Base-by-base conservation (phyloP, 2,329 filamentous ascomycete species). In the Diaporthe amygdali region DNA sequence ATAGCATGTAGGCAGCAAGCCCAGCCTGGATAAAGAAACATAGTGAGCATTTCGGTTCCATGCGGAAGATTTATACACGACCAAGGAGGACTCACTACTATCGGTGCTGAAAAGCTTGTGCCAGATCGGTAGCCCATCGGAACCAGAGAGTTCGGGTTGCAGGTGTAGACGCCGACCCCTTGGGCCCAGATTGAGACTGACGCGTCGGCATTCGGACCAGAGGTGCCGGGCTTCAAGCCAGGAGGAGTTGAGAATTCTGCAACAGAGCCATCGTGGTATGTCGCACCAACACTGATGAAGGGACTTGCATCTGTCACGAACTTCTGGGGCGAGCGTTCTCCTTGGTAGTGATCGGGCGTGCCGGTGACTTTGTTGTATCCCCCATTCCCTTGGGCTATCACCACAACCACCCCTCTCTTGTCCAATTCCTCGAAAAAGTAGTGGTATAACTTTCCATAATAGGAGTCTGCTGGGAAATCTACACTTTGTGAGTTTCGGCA, bases 181-280 rank as follows among this genome's bases (percentile, higher is more conserved):
- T 70, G 69, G 9, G 69, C 69, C 49, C 51, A 70, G 12, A 70
- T 37, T 6, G 69, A 67, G n/a, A 66, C 56, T 5, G 54, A 49
- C 0, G 32, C 27, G n/a, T n/a, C 30, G 32, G 66, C 5, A 30
- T 41, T n/a, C 12, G 55, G 27, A 25, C 12, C 25, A 39, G 25
- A n/a, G 9, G 4, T 6, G 20, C 34, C 63, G 14, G 52, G 66
- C 22, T 30, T 2, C 6, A 10, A 12, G 20, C 68, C 51, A 4
- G 39, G 37, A 0, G 59, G 59, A 10, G 69, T 70, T 9, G 49
- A 66, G n/a, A 52, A 49, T 22, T 70, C 69, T 20, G 51, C 63
- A 12, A 70, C 12, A 1, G 51, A 59, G 8, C 69, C 69, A n/a
- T 70, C 69, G 15, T 56, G 27, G 20, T 70, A 70, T 3, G 69